Conservation (phyloP, 352 stramenopile genomes). For the Aphanomyces invadans region DNA sequence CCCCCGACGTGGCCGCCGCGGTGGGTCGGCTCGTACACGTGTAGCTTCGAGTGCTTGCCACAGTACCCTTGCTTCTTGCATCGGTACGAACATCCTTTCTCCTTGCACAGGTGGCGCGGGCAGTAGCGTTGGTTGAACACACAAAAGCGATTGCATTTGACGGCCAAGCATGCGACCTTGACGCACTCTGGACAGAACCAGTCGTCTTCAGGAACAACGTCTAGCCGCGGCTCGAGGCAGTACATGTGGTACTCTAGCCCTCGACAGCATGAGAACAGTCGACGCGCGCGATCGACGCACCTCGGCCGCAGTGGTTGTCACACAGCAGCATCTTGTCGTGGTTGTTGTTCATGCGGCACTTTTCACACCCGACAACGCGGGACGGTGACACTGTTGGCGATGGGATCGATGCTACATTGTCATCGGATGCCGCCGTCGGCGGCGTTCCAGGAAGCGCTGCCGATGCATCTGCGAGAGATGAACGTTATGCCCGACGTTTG, state of each 20-base stretch:
- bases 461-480: no score
- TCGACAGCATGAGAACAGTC: no score
- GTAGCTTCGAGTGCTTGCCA: slow-evolving; percentile 20
- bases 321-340: slow-evolving; percentile 39
- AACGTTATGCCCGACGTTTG: no score
- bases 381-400: not conserved
- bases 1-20: slow-evolving; percentile 5
- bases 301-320: slow-evolving; percentile 45
- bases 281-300: slow-evolving; percentile 15
- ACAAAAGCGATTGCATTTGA: slow-evolving; percentile 20
- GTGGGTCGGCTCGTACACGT: not conserved
- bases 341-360: slow-evolving; percentile 36
- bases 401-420: not conserved
- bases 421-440: not conserved
- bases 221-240: slow-evolving; percentile 45
- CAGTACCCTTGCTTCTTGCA: slow-evolving; percentile 24
- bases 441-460: no score
- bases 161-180: slow-evolving; percentile 1
- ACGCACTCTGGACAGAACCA: slow-evolving; percentile 55
- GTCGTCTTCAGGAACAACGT: slow-evolving; percentile 34
- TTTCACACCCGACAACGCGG: slow-evolving; percentile 19
- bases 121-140: slow-evolving; percentile 15
- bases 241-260: slow-evolving; percentile 50
- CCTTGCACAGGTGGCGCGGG: slow-evolving; percentile 21
- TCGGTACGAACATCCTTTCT: not conserved